Evolutionary conservation across 2,329 filamentous ascomycete species (phyloP).

Genomic region (Fusarium transvaalense): DNA sequence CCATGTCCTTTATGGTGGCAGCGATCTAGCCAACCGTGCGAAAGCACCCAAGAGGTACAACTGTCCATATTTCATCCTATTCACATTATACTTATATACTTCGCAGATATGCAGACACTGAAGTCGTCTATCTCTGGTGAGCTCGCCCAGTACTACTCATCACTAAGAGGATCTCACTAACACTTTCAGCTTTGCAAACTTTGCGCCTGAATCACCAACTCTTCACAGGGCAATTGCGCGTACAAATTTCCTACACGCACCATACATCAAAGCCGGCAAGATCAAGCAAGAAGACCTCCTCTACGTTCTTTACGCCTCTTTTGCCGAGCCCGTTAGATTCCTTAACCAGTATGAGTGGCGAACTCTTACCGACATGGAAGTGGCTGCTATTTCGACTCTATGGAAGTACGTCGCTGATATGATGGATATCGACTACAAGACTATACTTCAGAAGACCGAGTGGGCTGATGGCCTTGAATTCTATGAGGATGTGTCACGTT

Average conservation of each 20-base stretch:
- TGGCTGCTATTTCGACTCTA: conserved; percentile 74
- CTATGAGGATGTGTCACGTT: conserved; percentile 60
- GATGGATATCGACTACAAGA: conserved; percentile 71
- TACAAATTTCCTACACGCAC: conserved; percentile 57
- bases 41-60: conserved; percentile 54
- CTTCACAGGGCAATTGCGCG: conserved; percentile 55
- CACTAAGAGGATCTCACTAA: neutral
- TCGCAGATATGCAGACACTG: conserved; percentile 58
- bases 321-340: conserved; percentile 74
- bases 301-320: conserved; percentile 67
- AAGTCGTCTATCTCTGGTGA: conserved; percentile 55
- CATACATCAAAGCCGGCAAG: conserved; percentile 54
- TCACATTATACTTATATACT: neutral
- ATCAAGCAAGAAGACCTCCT: conserved; percentile 56
- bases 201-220: conserved; percentile 46
- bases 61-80: neutral
- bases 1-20: conserved; percentile 53
- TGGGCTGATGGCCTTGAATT: conserved; percentile 67
- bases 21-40: conserved; percentile 51
- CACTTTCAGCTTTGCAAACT: conserved; percentile 48
- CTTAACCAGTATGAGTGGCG: conserved; percentile 78
- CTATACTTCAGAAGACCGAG: conserved; percentile 51
- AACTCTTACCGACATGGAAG: conserved; percentile 72
- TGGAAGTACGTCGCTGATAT: conserved; percentile 80
- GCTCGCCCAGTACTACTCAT: neutral